These are phyloP conservation scores for Solanum bulbocastanum DNA, from an alignment of 257 asterid species.

Conservation along the genomic window DNA sequence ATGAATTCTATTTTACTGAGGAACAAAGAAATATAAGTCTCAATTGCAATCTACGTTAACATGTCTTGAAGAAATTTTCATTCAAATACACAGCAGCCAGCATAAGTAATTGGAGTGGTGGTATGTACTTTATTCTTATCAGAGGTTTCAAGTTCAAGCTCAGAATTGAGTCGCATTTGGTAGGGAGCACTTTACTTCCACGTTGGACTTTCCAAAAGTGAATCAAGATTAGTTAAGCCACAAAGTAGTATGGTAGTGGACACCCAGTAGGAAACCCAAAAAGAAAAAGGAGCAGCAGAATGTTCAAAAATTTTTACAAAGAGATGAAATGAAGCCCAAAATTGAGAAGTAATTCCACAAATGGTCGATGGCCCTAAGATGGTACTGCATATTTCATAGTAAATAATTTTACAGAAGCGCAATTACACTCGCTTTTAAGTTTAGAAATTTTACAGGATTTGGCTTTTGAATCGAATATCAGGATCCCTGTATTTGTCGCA, in stretches of 20 bases:
- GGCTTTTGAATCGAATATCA: not conserved
- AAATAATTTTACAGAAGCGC: not conserved
- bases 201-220: not conserved
- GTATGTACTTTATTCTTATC: not conserved
- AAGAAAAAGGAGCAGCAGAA: not conserved
- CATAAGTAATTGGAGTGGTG: not conserved
- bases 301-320: not conserved
- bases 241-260: not conserved
- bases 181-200: not conserved
- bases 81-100: not conserved
- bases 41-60: not conserved
- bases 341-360: not conserved
- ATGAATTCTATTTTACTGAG: not conserved
- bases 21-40: not conserved
- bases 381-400: not conserved
- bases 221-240: not conserved
- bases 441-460: not conserved
- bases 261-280: not conserved
- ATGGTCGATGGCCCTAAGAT: not conserved
- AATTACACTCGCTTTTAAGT: not conserved
- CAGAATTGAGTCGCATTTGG: not conserved
- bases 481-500: conserved; percentile 27
- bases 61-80: not conserved
- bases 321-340: not conserved
- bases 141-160: not conserved